Evolutionary conservation across 2,329 filamentous ascomycete species (phyloP).

Genomic region (Orbilia javanica): DNA sequence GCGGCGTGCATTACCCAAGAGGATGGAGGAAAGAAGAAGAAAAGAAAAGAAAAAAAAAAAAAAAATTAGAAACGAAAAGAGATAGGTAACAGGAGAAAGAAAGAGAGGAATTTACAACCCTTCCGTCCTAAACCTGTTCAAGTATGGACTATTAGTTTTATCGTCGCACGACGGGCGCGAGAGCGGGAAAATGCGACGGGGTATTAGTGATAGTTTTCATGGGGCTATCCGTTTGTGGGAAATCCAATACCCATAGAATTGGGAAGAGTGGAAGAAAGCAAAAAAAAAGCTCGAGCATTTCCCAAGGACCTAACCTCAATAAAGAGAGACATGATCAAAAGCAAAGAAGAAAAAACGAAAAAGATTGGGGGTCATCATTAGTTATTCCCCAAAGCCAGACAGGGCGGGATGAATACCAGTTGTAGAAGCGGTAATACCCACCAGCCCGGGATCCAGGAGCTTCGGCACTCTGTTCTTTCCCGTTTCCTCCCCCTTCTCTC

Average conservation of each 20-base stretch:
- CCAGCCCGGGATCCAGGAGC: not conserved
- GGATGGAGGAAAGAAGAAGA: not conserved
- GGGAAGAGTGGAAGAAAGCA: not conserved
- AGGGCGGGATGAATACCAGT: not conserved
- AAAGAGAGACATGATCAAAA: not conserved
- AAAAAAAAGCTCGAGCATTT: slow-evolving; percentile 21
- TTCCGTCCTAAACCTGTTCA: slow-evolving; percentile 12
- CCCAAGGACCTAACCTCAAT: slow-evolving; percentile 15
- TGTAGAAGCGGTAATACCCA: slow-evolving; percentile 11
- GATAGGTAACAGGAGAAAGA: not conserved
- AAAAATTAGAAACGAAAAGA: too few species aligned
- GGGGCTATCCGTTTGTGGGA: slow-evolving; percentile 31
- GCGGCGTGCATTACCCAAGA: not conserved
- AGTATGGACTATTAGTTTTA: not conserved
- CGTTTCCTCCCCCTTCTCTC: slow-evolving; percentile 9
- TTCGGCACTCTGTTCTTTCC: slow-evolving; percentile 24
- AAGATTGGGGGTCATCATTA: slow-evolving; percentile 41
- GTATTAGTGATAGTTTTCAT: slow-evolving; percentile 56
- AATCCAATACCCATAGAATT: slow-evolving; percentile 21
- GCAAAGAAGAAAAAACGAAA: not conserved
- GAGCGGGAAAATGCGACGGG: slow-evolving; percentile 18
- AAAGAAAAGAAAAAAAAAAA: not conserved
- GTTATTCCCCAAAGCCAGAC: not conserved
- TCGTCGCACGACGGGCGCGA: slow-evolving; percentile 2
- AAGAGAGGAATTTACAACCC: not conserved